Percentiles rank a stretch among this genome's conserved stretches.
These are phyloP conservation scores for Centella asiatica DNA, from an alignment of 129 eudicot species.

Conservation along the genomic window DNA sequence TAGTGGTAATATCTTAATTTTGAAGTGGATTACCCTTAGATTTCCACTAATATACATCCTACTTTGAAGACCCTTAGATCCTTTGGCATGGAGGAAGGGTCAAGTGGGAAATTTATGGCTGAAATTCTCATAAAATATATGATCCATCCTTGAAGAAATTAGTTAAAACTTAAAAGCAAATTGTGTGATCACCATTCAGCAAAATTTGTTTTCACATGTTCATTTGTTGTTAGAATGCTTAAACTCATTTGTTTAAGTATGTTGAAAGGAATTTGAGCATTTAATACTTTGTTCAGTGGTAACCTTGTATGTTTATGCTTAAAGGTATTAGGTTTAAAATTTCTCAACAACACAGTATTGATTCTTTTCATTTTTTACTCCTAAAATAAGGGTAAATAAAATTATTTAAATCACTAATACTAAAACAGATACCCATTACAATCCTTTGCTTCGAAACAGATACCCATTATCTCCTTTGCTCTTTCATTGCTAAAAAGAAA, in stretches of 20 bases:
- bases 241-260: not conserved
- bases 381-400: no score
- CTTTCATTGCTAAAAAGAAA: no score
- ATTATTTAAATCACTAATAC: no score
- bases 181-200: not conserved
- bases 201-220: no score
- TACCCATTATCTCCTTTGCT: no score
- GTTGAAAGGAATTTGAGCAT: not conserved
- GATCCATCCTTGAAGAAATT: conserved; percentile 6
- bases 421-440: no score
- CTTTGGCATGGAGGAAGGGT: conserved; percentile 35
- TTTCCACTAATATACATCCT: not conserved
- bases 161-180: conserved; percentile 34
- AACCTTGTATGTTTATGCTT: no score
- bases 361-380: no score
- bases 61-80: conserved; percentile 8
- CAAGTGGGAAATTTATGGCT: conserved; percentile 12
- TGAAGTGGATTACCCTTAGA: not conserved
- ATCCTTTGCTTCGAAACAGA: no score
- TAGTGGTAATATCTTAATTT: not conserved
- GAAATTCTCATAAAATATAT: not conserved
- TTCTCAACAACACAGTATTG: no score
- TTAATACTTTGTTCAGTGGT: not conserved
- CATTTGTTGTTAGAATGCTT: no score
- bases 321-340: no score